Evolutionary conservation across 345 rosid species (phyloP).

Genomic region (Durio zibethinus): DNA sequence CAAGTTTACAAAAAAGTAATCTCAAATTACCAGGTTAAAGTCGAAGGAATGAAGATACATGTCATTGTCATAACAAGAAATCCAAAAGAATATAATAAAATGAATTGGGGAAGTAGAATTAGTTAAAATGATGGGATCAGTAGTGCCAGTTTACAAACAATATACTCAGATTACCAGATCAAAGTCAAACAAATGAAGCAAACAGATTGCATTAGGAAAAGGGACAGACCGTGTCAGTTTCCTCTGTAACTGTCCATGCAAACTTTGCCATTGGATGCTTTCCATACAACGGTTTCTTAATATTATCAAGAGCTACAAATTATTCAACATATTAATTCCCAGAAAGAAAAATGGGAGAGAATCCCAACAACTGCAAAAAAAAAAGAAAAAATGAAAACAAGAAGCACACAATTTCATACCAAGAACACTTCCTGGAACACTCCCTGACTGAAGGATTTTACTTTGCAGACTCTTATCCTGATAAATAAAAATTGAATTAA

Average conservation of each 20-base stretch:
- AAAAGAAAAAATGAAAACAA: background rate
- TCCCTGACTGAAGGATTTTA: slow-evolving; percentile 66
- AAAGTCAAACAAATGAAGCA: background rate
- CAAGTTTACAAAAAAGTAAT: background rate
- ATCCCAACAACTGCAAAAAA: slow-evolving; percentile 1
- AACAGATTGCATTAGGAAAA: slow-evolving; percentile 13
- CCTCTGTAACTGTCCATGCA: slow-evolving; percentile 87
- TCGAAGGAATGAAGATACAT: background rate
- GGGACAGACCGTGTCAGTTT: slow-evolving; percentile 69
- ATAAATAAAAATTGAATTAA: slow-evolving; percentile 13
- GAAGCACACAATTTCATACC: slow-evolving; percentile 43
- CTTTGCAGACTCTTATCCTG: slow-evolving; percentile 66
- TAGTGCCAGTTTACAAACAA: background rate
- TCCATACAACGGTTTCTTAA: slow-evolving; percentile 81
- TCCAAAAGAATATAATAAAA: background rate
- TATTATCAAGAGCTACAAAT: slow-evolving; percentile 77
- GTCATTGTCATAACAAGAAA: background rate
- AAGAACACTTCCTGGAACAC: slow-evolving; percentile 53
- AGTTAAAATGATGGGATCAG: background rate
- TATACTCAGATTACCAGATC: background rate
- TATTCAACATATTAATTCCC: slow-evolving; percentile 18
- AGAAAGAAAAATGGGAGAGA: slow-evolving; percentile 18
- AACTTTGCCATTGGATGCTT: slow-evolving; percentile 92
- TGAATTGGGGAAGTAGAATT: background rate
- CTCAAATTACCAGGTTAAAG: background rate